Conservation (phyloP, 768 basidiomycete species). For the Lepiota brunneoincarnata region DNA sequence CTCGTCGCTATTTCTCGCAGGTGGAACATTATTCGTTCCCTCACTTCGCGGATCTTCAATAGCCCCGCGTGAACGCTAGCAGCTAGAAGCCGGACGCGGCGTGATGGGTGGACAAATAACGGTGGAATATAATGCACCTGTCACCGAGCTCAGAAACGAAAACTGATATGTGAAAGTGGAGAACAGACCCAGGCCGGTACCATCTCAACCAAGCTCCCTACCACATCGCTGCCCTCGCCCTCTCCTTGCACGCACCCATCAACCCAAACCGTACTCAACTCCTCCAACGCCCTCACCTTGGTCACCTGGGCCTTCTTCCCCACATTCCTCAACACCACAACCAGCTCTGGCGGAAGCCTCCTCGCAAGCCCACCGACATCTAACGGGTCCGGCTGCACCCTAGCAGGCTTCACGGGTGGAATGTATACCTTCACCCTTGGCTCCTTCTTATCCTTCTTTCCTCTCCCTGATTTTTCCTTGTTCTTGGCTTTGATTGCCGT, state of each 20-base stretch:
- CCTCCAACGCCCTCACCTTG: conserved; percentile 81
- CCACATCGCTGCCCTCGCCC: conserved; percentile 34
- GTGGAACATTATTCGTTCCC: conserved; percentile 48
- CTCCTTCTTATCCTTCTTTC: conserved; percentile 63
- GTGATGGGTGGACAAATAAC: conserved; percentile 76
- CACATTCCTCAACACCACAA: conserved; percentile 77
- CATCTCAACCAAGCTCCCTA: conserved; percentile 51
- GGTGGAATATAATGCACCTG: conserved; percentile 87
- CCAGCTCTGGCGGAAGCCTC: conserved; percentile 73
- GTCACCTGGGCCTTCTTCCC: conserved; percentile 91
- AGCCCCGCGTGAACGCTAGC: conserved; percentile 64
- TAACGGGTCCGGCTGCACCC: conserved; percentile 78
- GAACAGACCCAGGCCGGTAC: conserved; percentile 88
- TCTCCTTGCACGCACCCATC: conserved; percentile 42
- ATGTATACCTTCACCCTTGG: conserved; percentile 85
- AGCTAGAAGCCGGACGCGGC: conserved; percentile 65
- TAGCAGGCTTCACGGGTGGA: conserved; percentile 77
- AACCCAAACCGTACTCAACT: conserved; percentile 69
- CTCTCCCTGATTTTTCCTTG: conserved; percentile 42
- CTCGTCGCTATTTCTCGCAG: conserved; percentile 44
- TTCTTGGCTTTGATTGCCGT: conserved; percentile 12
- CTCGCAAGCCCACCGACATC: conserved; percentile 79
- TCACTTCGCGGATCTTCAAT: conserved; percentile 49
- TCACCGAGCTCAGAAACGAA: not conserved
- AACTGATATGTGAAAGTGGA: not conserved